Conservation (phyloP, 108 stramenopile species). For the Schizochytrium sp. region DNA sequence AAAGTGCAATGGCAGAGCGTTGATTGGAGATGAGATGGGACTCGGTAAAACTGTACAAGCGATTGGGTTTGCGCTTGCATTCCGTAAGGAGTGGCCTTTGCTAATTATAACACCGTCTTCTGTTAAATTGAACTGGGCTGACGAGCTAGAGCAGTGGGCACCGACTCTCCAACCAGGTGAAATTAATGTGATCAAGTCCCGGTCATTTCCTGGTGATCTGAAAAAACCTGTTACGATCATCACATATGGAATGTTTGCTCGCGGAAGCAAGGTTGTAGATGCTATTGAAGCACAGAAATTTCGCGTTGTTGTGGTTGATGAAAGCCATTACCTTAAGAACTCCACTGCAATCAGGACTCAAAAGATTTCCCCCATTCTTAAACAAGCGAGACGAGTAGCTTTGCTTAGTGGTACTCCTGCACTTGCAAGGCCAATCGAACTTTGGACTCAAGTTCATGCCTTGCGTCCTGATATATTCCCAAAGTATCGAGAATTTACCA, state of each 20-base stretch:
- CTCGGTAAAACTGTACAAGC: constrained; percentile 88
- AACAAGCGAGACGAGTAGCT: constrained; percentile 81
- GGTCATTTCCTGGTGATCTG: constrained; percentile 75
- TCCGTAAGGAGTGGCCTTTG: constrained; percentile 85
- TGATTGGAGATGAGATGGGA: constrained; percentile 93
- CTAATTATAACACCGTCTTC: constrained; percentile 87
- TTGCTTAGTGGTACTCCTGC: constrained; percentile 96
- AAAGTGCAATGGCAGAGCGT: constrained; percentile 66
- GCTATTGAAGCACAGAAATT: constrained; percentile 76
- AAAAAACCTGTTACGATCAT: constrained; percentile 78
- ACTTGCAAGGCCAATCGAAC: constrained; percentile 89
- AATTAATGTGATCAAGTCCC: constrained; percentile 77
- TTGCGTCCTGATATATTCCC: constrained; percentile 76
- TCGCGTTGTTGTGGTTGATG: constrained; percentile 90
- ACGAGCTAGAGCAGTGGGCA: constrained; percentile 88
- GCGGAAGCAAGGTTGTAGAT: constrained; percentile 71
- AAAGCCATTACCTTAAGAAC: constrained; percentile 94
- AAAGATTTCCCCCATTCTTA: constrained; percentile 83
- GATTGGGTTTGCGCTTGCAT: constrained; percentile 83
- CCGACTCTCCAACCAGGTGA: constrained; percentile 73
- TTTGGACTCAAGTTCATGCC: constrained; percentile 91
- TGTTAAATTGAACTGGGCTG: constrained; percentile 87
- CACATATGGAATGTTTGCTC: constrained; percentile 80
- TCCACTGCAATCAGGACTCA: constrained; percentile 85
- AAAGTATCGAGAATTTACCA: constrained; percentile 79